A percentile compares a stretch with the other conserved stretches of the same genome.
These are phyloP conservation scores for Lyophyllum shimeji DNA, from an alignment of 768 basidiomycete species.

Conservation along the genomic window DNA sequence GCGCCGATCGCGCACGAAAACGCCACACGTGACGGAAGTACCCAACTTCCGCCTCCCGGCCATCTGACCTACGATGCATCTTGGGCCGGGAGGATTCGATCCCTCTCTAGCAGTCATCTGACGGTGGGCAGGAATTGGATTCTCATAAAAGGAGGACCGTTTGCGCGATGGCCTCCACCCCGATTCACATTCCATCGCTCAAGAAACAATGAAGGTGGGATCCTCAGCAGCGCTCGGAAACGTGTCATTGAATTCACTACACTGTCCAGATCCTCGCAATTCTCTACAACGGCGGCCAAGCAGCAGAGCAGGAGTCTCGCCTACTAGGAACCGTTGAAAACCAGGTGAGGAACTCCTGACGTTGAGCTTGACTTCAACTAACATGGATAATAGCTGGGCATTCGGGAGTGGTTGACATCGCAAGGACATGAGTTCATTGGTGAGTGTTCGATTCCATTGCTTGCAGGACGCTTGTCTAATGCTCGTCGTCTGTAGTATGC, in stretches of 20 bases:
- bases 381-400: conserved; percentile 54
- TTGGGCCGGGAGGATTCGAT: conserved; percentile 8
- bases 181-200: not conserved
- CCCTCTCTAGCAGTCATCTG: conserved; percentile 10
- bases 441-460: conserved; percentile 26
- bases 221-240: not conserved
- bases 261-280: conserved; percentile 63
- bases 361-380: conserved; percentile 1
- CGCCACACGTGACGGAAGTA: conserved; percentile 13
- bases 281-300: conserved; percentile 66
- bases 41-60: conserved; percentile 2
- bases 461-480: not conserved
- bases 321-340: conserved; percentile 83
- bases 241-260: not conserved
- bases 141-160: conserved; percentile 3
- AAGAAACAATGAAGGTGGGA: conserved; percentile 42
- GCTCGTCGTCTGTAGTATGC: conserved; percentile 6
- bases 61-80: conserved; percentile 6
- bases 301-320: conserved; percentile 69
- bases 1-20: conserved; percentile 1
- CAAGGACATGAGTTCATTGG: conserved; percentile 77
- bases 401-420: conserved; percentile 65
- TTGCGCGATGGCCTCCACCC: not conserved
- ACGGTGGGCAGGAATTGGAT: not conserved
- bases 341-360: conserved; percentile 40